Conservation (phyloP, 2,329 filamentous ascomycete genomes). For the Eutypella sp. region DNA sequence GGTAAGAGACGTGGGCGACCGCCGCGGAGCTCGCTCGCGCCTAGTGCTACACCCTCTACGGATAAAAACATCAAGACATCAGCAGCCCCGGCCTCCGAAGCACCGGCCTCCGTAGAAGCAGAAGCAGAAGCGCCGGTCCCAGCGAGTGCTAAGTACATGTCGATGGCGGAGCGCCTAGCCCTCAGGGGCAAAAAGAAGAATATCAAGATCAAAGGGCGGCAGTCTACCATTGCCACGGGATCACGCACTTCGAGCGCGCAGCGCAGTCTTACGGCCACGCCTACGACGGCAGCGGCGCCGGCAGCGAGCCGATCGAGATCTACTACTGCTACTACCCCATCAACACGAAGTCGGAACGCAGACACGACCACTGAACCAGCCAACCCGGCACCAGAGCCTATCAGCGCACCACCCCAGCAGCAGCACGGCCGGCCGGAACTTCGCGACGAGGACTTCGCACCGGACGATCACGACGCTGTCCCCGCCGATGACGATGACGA, state of each 20-base stretch:
- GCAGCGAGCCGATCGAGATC: too few species aligned
- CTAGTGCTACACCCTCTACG: background rate
- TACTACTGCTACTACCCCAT: slow-evolving; percentile 1
- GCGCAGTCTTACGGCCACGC: background rate
- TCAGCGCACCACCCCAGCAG: too few species aligned
- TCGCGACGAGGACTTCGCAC: slow-evolving; percentile 19
- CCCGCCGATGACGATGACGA: background rate
- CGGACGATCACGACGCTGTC: too few species aligned
- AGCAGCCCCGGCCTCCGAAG: too few species aligned
- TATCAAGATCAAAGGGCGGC: too few species aligned
- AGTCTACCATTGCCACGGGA: too few species aligned
- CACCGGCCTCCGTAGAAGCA: slow-evolving; percentile 4
- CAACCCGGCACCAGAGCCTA: too few species aligned
- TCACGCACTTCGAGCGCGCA: too few species aligned
- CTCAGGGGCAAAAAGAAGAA: slow-evolving; percentile 49
- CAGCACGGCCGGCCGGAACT: slow-evolving; percentile 17
- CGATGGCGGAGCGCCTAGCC: slow-evolving; percentile 54
- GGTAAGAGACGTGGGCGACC: slow-evolving; percentile 25
- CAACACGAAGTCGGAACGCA: slow-evolving; percentile 4
- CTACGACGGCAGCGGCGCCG: background rate
- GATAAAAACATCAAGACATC: too few species aligned
- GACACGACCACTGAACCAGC: background rate
- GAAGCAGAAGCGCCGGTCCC: slow-evolving; percentile 9
- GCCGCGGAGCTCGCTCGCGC: slow-evolving; percentile 11
- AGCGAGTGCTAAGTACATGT: slow-evolving; percentile 35